Evolutionary conservation across 2,329 filamentous ascomycete species (phyloP).

Genomic region (Phyllosticta citribraziliensis): DNA sequence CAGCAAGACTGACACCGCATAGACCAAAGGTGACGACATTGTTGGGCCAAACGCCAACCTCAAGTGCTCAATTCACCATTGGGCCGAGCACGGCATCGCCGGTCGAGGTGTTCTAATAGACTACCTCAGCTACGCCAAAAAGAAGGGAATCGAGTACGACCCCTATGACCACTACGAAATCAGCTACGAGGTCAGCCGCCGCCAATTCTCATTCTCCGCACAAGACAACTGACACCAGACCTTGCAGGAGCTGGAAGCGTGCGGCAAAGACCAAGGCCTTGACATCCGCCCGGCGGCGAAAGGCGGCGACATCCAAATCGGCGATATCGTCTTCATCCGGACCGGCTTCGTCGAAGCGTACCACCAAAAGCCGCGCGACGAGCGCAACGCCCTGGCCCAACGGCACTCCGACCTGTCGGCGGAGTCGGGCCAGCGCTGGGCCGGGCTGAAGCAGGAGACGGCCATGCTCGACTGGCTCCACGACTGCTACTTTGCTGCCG

Average conservation of each 20-base stretch:
- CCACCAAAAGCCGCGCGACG: conserved; percentile 31
- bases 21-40: conserved; percentile 30
- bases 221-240: background rate
- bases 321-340: conserved; percentile 37
- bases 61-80: conserved; percentile 37
- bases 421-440: conserved; percentile 35
- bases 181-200: conserved; percentile 21
- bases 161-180: conserved; percentile 34
- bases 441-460: conserved; percentile 43
- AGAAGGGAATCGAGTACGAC: conserved; percentile 34
- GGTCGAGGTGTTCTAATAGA: conserved; percentile 36
- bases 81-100: conserved; percentile 36
- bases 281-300: conserved; percentile 48
- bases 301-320: conserved; percentile 46
- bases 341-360: conserved; percentile 54
- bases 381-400: conserved; percentile 27
- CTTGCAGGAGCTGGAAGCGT: conserved; percentile 40
- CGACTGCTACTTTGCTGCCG: conserved; percentile 57
- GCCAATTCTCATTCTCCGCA: background rate
- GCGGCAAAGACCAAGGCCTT: conserved; percentile 50
- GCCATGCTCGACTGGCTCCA: conserved; percentile 56
- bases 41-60: conserved; percentile 30
- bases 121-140: conserved; percentile 32
- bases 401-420: conserved; percentile 35
- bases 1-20: background rate